Conservation (phyloP, 2,329 filamentous ascomycete genomes). For the Xylariales sp. region DNA sequence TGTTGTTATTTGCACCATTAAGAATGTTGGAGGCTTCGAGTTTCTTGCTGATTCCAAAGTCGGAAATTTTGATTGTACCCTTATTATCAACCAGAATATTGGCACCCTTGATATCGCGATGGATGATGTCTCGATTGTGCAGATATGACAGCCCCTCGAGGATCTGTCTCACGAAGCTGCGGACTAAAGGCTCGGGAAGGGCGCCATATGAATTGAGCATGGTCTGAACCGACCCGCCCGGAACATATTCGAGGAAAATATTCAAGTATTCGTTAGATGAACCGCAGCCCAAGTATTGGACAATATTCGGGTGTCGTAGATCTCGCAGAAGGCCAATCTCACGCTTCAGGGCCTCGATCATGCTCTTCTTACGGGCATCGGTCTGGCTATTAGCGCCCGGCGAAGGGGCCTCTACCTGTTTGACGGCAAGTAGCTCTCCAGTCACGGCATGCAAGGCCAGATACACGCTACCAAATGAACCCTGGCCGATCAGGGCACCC, state of each 20-base stretch:
- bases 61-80: conserved; percentile 98
- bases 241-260: conserved; percentile 99
- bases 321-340: conserved; percentile 95
- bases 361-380: conserved; percentile 93
- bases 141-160: conserved; percentile 92
- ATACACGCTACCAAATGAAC: conserved; percentile 96
- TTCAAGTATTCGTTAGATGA: conserved; percentile 92
- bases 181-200: conserved; percentile 89
- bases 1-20: conserved; percentile 73
- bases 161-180: conserved; percentile 97
- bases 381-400: conserved; percentile 81
- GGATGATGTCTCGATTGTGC: conserved; percentile 94
- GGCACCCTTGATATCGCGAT: conserved; percentile 98
- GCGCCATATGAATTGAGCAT: conserved; percentile 99
- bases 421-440: conserved; percentile 96
- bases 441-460: conserved; percentile 95
- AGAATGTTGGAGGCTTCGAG: conserved; percentile 91
- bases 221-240: conserved; percentile 94
- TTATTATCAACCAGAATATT: conserved; percentile 99
- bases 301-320: conserved; percentile 95
- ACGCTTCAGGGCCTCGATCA: conserved; percentile 97
- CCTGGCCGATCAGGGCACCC: conserved; percentile 94
- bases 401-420: conserved; percentile 92
- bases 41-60: conserved; percentile 99
- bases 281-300: conserved; percentile 96